Evolutionary conservation across 2,329 filamentous ascomycete species (phyloP).

Genomic region (Ascochyta rabiei): DNA sequence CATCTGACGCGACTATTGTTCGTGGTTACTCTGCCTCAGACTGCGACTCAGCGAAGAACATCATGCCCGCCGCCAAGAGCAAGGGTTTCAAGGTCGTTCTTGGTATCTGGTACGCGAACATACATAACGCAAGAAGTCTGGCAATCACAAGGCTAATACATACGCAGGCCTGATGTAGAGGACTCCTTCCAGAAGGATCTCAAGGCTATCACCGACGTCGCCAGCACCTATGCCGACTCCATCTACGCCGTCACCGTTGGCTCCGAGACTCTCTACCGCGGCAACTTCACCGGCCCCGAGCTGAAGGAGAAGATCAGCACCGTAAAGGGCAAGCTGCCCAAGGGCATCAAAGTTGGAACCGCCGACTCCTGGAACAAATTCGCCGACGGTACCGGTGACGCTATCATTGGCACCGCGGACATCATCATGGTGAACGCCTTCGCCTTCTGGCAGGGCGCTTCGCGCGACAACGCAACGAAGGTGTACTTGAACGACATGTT

Average conservation of each 20-base stretch:
- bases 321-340: conserved; percentile 62
- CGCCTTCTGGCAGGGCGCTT: conserved; percentile 73
- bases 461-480: conserved; percentile 55
- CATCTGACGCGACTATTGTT: conserved; percentile 61
- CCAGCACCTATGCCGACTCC: conserved; percentile 58
- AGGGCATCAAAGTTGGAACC: conserved; percentile 64
- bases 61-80: conserved; percentile 68
- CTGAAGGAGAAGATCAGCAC: conserved; percentile 67
- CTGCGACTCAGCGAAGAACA: conserved; percentile 67
- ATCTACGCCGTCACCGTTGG: conserved; percentile 74
- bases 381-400: conserved; percentile 70
- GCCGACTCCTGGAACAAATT: conserved; percentile 78
- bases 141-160: background rate
- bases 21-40: conserved; percentile 71
- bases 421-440: conserved; percentile 72
- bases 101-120: conserved; percentile 65
- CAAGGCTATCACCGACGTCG: conserved; percentile 60
- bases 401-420: conserved; percentile 66
- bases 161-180: conserved; percentile 65
- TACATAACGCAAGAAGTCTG: background rate
- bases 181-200: conserved; percentile 67
- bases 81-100: conserved; percentile 72
- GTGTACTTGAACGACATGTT: conserved; percentile 72
- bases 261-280: conserved; percentile 72
- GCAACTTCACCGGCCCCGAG: conserved; percentile 66